Base-by-base conservation (phyloP, 2,329 filamentous ascomycete species). In the Botryotinia calthae region DNA sequence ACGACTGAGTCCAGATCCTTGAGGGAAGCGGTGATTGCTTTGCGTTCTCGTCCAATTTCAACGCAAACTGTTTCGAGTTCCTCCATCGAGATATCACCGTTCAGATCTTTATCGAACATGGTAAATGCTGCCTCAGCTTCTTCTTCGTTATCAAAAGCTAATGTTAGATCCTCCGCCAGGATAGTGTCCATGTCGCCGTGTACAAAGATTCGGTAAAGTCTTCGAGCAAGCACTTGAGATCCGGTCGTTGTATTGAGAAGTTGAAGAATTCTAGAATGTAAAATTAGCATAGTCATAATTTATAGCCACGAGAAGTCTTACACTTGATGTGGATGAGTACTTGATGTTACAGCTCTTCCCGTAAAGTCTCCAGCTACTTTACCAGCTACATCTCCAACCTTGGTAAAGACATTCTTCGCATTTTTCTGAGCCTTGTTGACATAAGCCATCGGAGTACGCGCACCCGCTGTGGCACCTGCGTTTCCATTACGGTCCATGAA, bases 1-100 rank as follows among this genome's bases (percentile, higher is more conserved):
- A 98, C 94, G 25, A 98, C 95, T 0, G 93, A 97, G 82, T 98
- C 95, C 20, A 98, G 85, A 83, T 98, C 95, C 82, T 98, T 98
- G 73, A 98, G 85, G 0, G 95, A 97, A 1, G 95, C 95, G 0
- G 94, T 95, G 77, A 98, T 98, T 12, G 94, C 94, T 82, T 98
- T 98, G 80, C 95, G 93, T 84, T 98, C 95, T 25, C 95, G 89
- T 51, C 95, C 94, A 76, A 98, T 96, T 80, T 98, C 95, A 69
- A 97, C 95, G 82, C 94, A 97, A 37, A 97, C 94, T 34, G 93
- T 90, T 82, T 98, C 95, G 34, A 98, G 88, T 81, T 98, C 95
- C 79, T 97, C 94, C 88, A 97, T 94, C 0, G 93, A 97, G 67
- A 98, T 97, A 79, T 98, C 95, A 6, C 95, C 95, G 76, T 98